phyloP scores from a whole-genome alignment of 2,329 filamentous ascomycete species.

The Sordariomycetes sp. region DNA sequence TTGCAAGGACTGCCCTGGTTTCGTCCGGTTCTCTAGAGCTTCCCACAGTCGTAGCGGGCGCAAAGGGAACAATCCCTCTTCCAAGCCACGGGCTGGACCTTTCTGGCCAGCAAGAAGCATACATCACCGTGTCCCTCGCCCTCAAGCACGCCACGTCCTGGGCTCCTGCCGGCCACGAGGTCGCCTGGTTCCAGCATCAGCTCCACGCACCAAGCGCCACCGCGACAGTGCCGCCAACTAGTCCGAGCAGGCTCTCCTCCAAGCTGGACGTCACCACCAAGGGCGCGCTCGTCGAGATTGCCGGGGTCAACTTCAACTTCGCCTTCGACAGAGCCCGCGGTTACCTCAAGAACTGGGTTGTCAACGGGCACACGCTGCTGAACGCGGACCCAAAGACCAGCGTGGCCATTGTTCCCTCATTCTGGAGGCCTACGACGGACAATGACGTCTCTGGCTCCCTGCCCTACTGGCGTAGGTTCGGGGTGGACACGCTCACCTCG shows the following conservation, averaged over 20 bases:
- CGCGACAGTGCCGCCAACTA: constrained; percentile 16
- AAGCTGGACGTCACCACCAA: constrained; percentile 18
- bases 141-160: constrained; percentile 30
- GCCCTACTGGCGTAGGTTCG: background rate
- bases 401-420: constrained; percentile 30
- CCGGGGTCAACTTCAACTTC: constrained; percentile 21
- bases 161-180: constrained; percentile 34
- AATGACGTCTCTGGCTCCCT: constrained; percentile 32
- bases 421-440: constrained; percentile 54
- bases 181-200: constrained; percentile 34
- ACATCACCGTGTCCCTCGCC: constrained; percentile 33
- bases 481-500: constrained; percentile 35
- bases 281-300: constrained; percentile 28
- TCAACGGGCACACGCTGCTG: background rate
- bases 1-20: background rate
- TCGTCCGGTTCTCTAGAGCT: background rate
- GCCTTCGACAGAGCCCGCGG: constrained; percentile 20
- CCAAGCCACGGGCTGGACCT: constrained; percentile 16
- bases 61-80: constrained; percentile 28
- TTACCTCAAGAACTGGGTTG: constrained; percentile 12
- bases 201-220: constrained; percentile 8
- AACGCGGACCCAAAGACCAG: constrained; percentile 19
- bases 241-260: constrained; percentile 16
- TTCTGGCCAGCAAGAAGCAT: constrained; percentile 20
- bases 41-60: constrained; percentile 22